Evolutionary conservation across 306 rosid species (phyloP), one percentile per base, ranked within the genome.

Genomic region (Sicyos baderoa): DNA sequence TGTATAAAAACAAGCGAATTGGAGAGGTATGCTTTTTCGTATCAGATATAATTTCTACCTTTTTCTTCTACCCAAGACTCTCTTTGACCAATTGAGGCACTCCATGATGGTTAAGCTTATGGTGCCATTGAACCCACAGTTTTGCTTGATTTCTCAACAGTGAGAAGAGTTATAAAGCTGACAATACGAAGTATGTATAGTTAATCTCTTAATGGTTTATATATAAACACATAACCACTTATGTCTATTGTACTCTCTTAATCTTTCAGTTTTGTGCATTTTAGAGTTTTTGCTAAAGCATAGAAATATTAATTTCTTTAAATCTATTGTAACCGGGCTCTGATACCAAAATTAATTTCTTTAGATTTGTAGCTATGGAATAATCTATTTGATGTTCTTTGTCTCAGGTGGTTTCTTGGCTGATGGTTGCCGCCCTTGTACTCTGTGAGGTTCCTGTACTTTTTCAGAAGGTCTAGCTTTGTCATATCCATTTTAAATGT

Each of bases 391-490:
- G 87, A 77, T 82, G 92, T 74, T 68, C 77, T 81, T 57, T 78
- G 62, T 79, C 83, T 74, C 74, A 57, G 77, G 68, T 89, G 70
- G 81, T 85, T 74, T 80, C 84, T 75, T 87, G 93, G 95, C 77
- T 92, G 77, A 87, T 70, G 86, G 83, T 87, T 35, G n/a, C n/a
- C n/a, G 91, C 95, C 19, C 88, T 87, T 79, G 86, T 89, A 68
- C 86, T 84, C 76, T 84, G 88, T 14, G 98, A 89, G 77, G 86
- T 87, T 83, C 96, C 98, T 68, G 37, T 68, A 60, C 86, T 86
- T 72, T 82, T 87, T 76, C 93, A 84, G n/a, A n/a, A n/a, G 98
- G 98, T 92, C 53, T 17, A 19, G 23, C 53, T 64, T 44, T 42
- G 53, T 64, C 27, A 40, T 44, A 19, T 21, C 53, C 35, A 1